phyloP scores from a whole-genome alignment of 768 basidiomycete genomes.

The Pisolithus tinctorius region DNA sequence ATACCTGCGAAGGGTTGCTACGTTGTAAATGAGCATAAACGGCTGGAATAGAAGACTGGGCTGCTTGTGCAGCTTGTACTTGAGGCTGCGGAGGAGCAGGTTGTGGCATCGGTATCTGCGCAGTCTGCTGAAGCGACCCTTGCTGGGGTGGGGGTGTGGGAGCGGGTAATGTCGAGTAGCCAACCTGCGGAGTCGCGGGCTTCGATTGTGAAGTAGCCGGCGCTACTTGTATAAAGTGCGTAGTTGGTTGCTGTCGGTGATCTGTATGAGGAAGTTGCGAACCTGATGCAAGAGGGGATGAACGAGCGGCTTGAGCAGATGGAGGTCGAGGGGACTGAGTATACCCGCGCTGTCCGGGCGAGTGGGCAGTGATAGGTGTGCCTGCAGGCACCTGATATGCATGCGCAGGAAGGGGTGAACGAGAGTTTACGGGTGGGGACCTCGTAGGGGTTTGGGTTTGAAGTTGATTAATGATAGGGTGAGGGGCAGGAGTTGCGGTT shows the following conservation, averaged over 20 bases:
- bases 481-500: conserved; percentile 26
- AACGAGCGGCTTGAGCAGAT: conserved; percentile 25
- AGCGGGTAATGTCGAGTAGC: conserved; percentile 15
- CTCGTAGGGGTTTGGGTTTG: conserved; percentile 21
- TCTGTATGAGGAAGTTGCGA: conserved; percentile 22
- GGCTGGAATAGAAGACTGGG: conserved; percentile 8
- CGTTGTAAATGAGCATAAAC: conserved; percentile 15
- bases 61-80: conserved; percentile 9
- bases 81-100: conserved; percentile 9
- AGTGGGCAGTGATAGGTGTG: conserved; percentile 17
- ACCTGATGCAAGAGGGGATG: conserved; percentile 24
- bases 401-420: conserved; percentile 17
- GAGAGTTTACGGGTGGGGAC: conserved; percentile 24
- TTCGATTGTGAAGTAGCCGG: conserved; percentile 19
- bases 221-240: conserved; percentile 23
- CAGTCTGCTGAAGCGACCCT: conserved; percentile 15
- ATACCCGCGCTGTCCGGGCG: conserved; percentile 28
- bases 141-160: conserved; percentile 15
- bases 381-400: conserved; percentile 15
- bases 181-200: conserved; percentile 24
- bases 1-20: conserved; percentile 11
- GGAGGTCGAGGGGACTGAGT: conserved; percentile 29
- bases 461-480: conserved; percentile 28
- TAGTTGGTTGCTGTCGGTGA: conserved; percentile 16
- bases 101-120: conserved; percentile 21